Percentiles rank a stretch among this genome's conserved stretches.
Conservation (phyloP, 2,329 filamentous ascomycete genomes). For the Seiridium unicorne region DNA sequence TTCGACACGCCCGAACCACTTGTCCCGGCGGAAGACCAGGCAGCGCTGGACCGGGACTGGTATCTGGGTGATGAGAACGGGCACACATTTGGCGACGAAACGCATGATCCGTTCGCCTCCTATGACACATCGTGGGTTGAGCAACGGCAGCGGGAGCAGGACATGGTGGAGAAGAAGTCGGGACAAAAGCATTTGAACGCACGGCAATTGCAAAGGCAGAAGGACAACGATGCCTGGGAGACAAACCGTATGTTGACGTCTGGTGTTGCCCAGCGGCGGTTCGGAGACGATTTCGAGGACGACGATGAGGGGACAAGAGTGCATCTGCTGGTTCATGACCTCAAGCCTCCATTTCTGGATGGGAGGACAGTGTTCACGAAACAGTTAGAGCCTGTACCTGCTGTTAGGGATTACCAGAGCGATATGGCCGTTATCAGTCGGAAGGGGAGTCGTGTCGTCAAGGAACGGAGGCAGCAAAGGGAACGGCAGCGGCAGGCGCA, state of each 20-base stretch:
- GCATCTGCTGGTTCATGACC: constrained; percentile 88
- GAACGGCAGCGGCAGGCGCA: constrained; percentile 93
- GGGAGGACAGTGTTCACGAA: constrained; percentile 96
- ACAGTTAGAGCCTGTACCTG: constrained; percentile 91
- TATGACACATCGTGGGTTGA: constrained; percentile 72
- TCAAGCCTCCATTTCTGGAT: constrained; percentile 92
- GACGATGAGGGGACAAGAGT: constrained; percentile 88
- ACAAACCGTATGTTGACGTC: constrained; percentile 98
- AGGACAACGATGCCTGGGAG: constrained; percentile 97
- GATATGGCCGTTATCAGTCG: constrained; percentile 98
- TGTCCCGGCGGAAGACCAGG: constrained; percentile 66
- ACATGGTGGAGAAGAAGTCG: constrained; percentile 76
- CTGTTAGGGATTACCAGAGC: constrained; percentile 89
- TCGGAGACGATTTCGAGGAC: constrained; percentile 79
- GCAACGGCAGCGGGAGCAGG: constrained; percentile 68
- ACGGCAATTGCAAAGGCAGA: constrained; percentile 79
- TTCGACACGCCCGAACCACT: constrained; percentile 63
- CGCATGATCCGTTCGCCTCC: constrained; percentile 87
- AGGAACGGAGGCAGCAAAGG: constrained; percentile 85
- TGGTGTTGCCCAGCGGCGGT: constrained; percentile 85
- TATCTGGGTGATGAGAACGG: constrained; percentile 83
- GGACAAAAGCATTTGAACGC: constrained; percentile 67
- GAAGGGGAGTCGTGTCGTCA: constrained; percentile 91
- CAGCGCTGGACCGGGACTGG: constrained; percentile 86
- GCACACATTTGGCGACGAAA: constrained; percentile 84